phyloP scores from a whole-genome alignment of 805 yeast genomes.

The Lipomyces mesembrius region DNA sequence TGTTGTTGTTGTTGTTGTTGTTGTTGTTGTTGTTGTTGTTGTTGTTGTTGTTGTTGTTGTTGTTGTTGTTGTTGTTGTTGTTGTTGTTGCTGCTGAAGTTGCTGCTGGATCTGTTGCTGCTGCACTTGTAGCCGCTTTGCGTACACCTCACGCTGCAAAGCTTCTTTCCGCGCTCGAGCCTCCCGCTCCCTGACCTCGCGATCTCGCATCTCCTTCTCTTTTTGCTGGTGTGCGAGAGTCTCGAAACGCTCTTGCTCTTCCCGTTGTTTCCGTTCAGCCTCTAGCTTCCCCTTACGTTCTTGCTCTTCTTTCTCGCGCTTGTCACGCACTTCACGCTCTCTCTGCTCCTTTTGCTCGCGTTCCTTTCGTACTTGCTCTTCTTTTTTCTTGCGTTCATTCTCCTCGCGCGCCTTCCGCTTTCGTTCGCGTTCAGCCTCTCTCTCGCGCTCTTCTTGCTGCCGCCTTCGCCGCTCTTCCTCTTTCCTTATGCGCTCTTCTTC shows the following conservation, averaged over 20 bases:
- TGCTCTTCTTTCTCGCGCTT: slow-evolving; percentile 30
- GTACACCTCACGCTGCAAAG: slow-evolving; percentile 28
- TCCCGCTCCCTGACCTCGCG: slow-evolving; percentile 35
- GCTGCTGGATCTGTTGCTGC: slow-evolving; percentile 33
- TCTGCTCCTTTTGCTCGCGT: slow-evolving; percentile 28
- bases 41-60: slow-evolving; percentile 10
- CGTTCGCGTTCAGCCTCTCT: slow-evolving; percentile 34
- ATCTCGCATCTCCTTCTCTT: slow-evolving; percentile 33
- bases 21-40: too few relatives aligned
- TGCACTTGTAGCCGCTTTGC: slow-evolving; percentile 32
- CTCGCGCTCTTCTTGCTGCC: slow-evolving; percentile 35
- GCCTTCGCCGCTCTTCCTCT: slow-evolving; percentile 35
- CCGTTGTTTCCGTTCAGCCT: slow-evolving; percentile 25
- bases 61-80: not conserved
- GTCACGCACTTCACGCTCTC: slow-evolving; percentile 32
- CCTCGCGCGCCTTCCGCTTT: slow-evolving; percentile 34
- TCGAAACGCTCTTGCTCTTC: slow-evolving; percentile 31
- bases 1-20: too few relatives aligned
- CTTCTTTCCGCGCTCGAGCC: slow-evolving; percentile 36
- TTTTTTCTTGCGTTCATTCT: slow-evolving; percentile 30
- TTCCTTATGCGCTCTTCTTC: slow-evolving; percentile 39
- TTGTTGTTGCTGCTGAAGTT: slow-evolving; percentile 24
- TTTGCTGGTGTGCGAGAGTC: slow-evolving; percentile 25
- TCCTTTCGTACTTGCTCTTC: slow-evolving; percentile 32
- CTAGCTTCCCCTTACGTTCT: slow-evolving; percentile 21